Conservation (phyloP, 1,284 basidiomycete genomes). For the Ustilago bromivora region DNA sequence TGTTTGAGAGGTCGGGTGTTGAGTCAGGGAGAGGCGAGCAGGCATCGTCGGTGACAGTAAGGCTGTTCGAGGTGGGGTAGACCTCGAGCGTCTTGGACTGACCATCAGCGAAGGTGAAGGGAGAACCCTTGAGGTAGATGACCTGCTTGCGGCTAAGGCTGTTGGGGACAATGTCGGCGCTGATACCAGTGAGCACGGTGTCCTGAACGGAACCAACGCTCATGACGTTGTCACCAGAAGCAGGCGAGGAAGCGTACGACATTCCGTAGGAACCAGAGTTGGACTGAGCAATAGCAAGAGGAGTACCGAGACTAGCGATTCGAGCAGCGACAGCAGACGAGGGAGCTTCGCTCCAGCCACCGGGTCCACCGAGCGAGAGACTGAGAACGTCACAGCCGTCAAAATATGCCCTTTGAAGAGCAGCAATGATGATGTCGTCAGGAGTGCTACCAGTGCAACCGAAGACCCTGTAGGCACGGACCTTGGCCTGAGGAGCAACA, state of each 20-base stretch:
- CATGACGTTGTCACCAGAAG: slow-evolving; percentile 68
- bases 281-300: slow-evolving; percentile 66
- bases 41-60: slow-evolving; percentile 49
- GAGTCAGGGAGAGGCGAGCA: slow-evolving; percentile 53
- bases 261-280: slow-evolving; percentile 70
- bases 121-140: slow-evolving; percentile 42
- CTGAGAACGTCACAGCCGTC: slow-evolving; percentile 74
- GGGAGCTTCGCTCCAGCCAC: slow-evolving; percentile 48
- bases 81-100: slow-evolving; percentile 43
- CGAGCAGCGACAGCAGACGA: slow-evolving; percentile 43
- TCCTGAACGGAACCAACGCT: slow-evolving; percentile 67
- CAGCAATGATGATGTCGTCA: slow-evolving; percentile 71
- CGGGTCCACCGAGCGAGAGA: slow-evolving; percentile 75
- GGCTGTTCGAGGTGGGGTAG: slow-evolving; percentile 49
- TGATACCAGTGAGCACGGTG: slow-evolving; percentile 49
- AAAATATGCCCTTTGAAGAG: slow-evolving; percentile 59
- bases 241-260: slow-evolving; percentile 71
- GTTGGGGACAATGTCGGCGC: slow-evolving; percentile 36
- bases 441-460: slow-evolving; percentile 68
- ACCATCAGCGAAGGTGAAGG: slow-evolving; percentile 48
- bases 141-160: slow-evolving; percentile 38
- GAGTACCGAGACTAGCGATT: slow-evolving; percentile 49
- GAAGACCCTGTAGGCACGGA: slow-evolving; percentile 71
- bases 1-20: slow-evolving; percentile 53
- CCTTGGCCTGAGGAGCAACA: slow-evolving; percentile 51